These are phyloP conservation scores for Grigorovia transvaalensis DNA, from an alignment of 805 yeast genomes.

Conservation along the genomic window DNA sequence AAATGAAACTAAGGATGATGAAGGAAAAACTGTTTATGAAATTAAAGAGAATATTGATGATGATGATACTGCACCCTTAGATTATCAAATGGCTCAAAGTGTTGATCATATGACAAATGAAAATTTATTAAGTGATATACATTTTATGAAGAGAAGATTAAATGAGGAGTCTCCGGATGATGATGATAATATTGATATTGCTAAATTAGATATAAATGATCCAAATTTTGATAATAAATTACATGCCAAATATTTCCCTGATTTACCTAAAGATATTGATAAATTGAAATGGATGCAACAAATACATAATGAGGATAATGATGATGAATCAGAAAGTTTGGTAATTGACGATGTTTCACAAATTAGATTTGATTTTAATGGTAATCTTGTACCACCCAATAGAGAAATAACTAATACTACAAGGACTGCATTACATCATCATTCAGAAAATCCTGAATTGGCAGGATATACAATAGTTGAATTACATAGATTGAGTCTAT, in stretches of 20 bases:
- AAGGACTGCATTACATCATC: conserved; percentile 76
- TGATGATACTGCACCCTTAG: conserved; percentile 43
- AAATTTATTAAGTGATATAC: conserved; percentile 41
- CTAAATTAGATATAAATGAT: conserved; percentile 50
- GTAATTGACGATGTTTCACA: conserved; percentile 45
- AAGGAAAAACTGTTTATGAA: conserved; percentile 3
- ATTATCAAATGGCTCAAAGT: conserved; percentile 37
- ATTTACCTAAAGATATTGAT: conserved; percentile 70
- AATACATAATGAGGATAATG: conserved; percentile 34
- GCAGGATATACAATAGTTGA: conserved; percentile 91
- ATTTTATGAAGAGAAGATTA: conserved; percentile 48
- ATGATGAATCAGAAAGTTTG: conserved; percentile 8
- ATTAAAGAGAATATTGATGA: conserved; percentile 36
- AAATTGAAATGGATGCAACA: conserved; percentile 90
- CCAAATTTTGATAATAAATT: conserved; percentile 70
- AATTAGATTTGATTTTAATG: conserved; percentile 81
- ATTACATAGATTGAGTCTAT: conserved; percentile 65
- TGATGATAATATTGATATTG: conserved; percentile 23
- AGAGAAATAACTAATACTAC: conserved; percentile 41
- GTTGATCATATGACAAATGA: conserved; percentile 35
- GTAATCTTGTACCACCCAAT: conserved; percentile 56
- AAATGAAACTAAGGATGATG: conserved; percentile 1
- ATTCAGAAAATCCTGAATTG: conserved; percentile 73
- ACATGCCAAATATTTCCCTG: conserved; percentile 82
- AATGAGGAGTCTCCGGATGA: conserved; percentile 2